Evolutionary conservation across 208 protist genomes (phyloP).

Genomic region (Novymonas esmeraldas): DNA sequence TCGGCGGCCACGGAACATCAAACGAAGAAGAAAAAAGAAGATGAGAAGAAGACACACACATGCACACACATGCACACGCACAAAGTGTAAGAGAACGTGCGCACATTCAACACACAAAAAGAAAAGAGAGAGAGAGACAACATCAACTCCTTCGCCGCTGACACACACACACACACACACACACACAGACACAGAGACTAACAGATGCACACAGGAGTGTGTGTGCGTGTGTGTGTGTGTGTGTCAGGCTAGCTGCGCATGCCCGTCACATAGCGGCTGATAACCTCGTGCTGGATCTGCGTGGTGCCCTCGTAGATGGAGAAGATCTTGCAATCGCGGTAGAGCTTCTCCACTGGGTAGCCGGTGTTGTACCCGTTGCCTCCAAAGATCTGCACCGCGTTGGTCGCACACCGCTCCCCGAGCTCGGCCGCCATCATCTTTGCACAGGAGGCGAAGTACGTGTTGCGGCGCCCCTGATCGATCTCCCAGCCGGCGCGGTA

Average conservation of each 20-base stretch:
- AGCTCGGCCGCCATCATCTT: constrained; percentile 83
- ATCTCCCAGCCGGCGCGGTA: constrained; percentile 80
- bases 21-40: not conserved
- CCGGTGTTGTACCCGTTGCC: constrained; percentile 94
- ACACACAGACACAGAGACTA: too few species aligned
- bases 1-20: too few species aligned
- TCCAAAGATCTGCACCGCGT: constrained; percentile 91
- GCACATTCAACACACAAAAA: constrained; percentile 8
- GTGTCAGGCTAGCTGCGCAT: constrained; percentile 56
- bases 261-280: constrained; percentile 68
- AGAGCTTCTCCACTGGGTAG: constrained; percentile 95
- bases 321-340: constrained; percentile 93
- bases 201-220: too few species aligned
- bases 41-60: not conserved
- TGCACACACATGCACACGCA: not conserved
- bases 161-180: too few species aligned
- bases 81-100: not conserved
- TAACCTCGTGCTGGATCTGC: constrained; percentile 90
- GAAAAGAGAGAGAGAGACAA: constrained; percentile 9
- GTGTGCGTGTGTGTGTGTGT: too few species aligned
- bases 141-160: not conserved
- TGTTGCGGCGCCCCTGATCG: constrained; percentile 84
- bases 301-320: constrained; percentile 94
- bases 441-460: constrained; percentile 87
- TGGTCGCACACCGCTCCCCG: constrained; percentile 72